Evolutionary conservation across 495 filamentous ascomycete species (phyloP).

Genomic region (Schizothecium vesticola): DNA sequence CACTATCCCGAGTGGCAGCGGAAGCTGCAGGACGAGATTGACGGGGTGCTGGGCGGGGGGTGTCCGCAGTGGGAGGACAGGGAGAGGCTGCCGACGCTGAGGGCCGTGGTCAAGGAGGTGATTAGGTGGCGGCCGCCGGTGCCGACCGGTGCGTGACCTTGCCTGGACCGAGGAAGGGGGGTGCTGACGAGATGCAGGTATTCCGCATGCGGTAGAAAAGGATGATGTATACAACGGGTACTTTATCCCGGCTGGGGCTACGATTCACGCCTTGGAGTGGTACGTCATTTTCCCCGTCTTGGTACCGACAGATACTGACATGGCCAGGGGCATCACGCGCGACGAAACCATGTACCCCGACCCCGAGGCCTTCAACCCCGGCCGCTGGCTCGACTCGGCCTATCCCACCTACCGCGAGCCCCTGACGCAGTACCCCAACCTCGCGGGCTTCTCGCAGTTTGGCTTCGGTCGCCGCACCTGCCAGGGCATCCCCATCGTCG

Average conservation of each 20-base stretch:
- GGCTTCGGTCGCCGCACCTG: slow-evolving; percentile 58
- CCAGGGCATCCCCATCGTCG: slow-evolving; percentile 51
- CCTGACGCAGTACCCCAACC: slow-evolving; percentile 48
- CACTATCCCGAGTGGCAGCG: slow-evolving; percentile 53
- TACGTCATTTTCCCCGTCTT: slow-evolving; percentile 16
- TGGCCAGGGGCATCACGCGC: slow-evolving; percentile 53
- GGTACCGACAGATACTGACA: not conserved
- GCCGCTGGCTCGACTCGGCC: slow-evolving; percentile 45
- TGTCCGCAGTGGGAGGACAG: slow-evolving; percentile 48
- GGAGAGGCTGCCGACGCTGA: slow-evolving; percentile 41
- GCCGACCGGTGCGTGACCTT: slow-evolving; percentile 37
- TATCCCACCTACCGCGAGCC: slow-evolving; percentile 54
- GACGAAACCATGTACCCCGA: slow-evolving; percentile 55
- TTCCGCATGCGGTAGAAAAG: slow-evolving; percentile 48
- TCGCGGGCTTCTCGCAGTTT: slow-evolving; percentile 51
- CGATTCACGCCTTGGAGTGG: slow-evolving; percentile 55
- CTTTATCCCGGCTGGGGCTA: slow-evolving; percentile 50
- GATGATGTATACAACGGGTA: slow-evolving; percentile 55
- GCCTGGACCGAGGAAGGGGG: not conserved
- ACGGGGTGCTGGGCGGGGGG: slow-evolving; percentile 40
- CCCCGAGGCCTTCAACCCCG: slow-evolving; percentile 54
- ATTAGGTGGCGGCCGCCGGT: slow-evolving; percentile 55
- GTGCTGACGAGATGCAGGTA: slow-evolving; percentile 25
- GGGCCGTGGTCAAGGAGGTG: slow-evolving; percentile 57
- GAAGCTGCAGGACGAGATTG: slow-evolving; percentile 51